Percentiles rank a stretch among this genome's conserved stretches.
Conservation (phyloP, 169 alveolate genomes). For the Plasmodium coatneyi region DNA sequence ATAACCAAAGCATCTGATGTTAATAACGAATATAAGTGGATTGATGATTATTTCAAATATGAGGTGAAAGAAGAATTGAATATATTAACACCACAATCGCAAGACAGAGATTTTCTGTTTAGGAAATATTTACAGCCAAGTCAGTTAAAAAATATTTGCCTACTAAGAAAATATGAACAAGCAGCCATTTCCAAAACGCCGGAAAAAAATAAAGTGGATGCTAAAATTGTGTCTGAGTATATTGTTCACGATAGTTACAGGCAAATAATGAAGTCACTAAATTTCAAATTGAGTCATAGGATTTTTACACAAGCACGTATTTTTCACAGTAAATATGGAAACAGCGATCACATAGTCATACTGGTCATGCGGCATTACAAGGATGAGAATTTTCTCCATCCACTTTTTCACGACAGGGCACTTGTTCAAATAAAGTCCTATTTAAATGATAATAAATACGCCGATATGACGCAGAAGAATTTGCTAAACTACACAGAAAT, state of each 20-base stretch:
- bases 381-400: constrained; percentile 37
- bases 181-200: constrained; percentile 49
- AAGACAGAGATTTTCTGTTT: constrained; percentile 32
- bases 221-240: constrained; percentile 58
- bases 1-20: constrained; percentile 70
- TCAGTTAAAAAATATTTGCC: constrained; percentile 42
- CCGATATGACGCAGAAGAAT: constrained; percentile 69
- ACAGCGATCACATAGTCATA: constrained; percentile 76
- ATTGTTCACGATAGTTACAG: constrained; percentile 43
- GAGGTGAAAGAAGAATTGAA: constrained; percentile 32
- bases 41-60: constrained; percentile 52
- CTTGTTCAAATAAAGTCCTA: constrained; percentile 68
- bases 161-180: constrained; percentile 55
- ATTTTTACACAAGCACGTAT: constrained; percentile 68
- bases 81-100: constrained; percentile 45
- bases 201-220: constrained; percentile 62
- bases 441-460: constrained; percentile 33
- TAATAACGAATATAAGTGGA: constrained; percentile 60
- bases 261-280: constrained; percentile 24
- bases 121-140: constrained; percentile 70
- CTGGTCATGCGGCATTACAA: constrained; percentile 80
- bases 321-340: constrained; percentile 81
- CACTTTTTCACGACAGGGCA: constrained; percentile 57
- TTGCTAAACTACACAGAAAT: constrained; percentile 60
- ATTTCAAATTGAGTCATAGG: constrained; percentile 36